phyloP scores from a whole-genome alignment of 2,329 filamentous ascomycete genomes.

The Xylariaceae sp. region DNA sequence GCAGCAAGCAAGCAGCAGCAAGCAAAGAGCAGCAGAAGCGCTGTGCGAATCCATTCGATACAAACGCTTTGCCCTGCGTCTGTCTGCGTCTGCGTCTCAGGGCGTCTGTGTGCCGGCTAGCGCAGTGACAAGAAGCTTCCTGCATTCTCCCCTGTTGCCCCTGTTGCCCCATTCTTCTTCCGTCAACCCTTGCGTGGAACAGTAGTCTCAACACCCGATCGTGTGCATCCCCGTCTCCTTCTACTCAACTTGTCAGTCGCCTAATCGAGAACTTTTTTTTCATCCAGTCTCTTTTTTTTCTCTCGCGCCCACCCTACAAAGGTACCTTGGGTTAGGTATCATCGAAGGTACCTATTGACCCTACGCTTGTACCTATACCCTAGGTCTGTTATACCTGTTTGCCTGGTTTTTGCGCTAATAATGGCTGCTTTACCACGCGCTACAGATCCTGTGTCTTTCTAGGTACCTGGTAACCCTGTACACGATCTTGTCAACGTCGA shows the following conservation, averaged over 20 bases:
- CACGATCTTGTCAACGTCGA: not conserved
- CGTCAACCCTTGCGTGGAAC: not conserved
- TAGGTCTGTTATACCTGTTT: not conserved
- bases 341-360: not conserved
- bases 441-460: not conserved
- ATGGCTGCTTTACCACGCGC: not conserved
- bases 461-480: not conserved
- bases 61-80: not conserved
- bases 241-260: not conserved
- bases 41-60: not conserved
- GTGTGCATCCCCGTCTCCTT: constrained; percentile 6
- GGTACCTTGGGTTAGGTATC: not conserved
- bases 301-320: constrained; percentile 5
- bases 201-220: constrained; percentile 10
- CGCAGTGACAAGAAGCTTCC: constrained; percentile 4
- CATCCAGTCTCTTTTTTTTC: constrained; percentile 4
- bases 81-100: not conserved
- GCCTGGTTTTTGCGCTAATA: not conserved
- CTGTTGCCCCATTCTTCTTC: not conserved
- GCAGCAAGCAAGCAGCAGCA: no score
- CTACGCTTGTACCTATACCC: not conserved
- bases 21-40: no score
- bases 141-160: constrained; percentile 7
- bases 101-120: not conserved
- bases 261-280: not conserved